Conservation (phyloP, 352 stramenopile species). For the Pythium brachiatum region DNA sequence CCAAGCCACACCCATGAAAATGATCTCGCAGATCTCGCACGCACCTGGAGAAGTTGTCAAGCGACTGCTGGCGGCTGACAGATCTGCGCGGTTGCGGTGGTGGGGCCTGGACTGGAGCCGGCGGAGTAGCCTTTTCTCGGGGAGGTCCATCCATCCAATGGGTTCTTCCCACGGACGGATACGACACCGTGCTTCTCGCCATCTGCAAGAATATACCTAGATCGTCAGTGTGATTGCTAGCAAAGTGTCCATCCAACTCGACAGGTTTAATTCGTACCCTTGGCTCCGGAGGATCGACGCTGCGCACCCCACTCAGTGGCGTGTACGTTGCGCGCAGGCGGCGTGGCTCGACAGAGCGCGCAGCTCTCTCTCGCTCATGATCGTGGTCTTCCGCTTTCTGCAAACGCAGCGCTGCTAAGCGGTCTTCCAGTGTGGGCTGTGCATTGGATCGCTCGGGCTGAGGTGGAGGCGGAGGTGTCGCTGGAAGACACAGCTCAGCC, state of each 20-base stretch:
- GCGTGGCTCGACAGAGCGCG: neutral
- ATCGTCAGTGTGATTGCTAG: too few relatives aligned
- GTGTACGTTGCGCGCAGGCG: slow-evolving; percentile 7
- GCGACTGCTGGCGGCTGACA: slow-evolving; percentile 49
- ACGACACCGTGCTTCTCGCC: slow-evolving; percentile 22
- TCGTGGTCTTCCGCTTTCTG: slow-evolving; percentile 22
- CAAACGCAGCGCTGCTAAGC: slow-evolving; percentile 49
- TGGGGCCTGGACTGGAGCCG: neutral
- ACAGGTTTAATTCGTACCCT: neutral
- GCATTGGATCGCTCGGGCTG: slow-evolving; percentile 5
- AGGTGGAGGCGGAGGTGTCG: slow-evolving; percentile 6
- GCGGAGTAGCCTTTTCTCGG: slow-evolving; percentile 11
- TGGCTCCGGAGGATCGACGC: neutral
- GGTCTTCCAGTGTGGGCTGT: slow-evolving; percentile 44
- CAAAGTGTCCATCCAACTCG: too few relatives aligned
- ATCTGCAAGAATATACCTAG: neutral
- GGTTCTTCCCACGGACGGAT: slow-evolving; percentile 55
- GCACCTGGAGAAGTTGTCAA: slow-evolving; percentile 63
- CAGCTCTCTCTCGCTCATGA: neutral
- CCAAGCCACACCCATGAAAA: too few relatives aligned
- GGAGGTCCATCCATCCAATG: slow-evolving; percentile 50
- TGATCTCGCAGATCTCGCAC: too few relatives aligned
- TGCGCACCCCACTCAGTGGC: neutral
- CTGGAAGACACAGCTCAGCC: slow-evolving; percentile 8
- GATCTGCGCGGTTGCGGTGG: slow-evolving; percentile 14